Evolutionary conservation across 2,329 filamentous ascomycete genomes (phyloP), one percentile per base, ranked within the genome.

Genomic region (Daldinia sp.): DNA sequence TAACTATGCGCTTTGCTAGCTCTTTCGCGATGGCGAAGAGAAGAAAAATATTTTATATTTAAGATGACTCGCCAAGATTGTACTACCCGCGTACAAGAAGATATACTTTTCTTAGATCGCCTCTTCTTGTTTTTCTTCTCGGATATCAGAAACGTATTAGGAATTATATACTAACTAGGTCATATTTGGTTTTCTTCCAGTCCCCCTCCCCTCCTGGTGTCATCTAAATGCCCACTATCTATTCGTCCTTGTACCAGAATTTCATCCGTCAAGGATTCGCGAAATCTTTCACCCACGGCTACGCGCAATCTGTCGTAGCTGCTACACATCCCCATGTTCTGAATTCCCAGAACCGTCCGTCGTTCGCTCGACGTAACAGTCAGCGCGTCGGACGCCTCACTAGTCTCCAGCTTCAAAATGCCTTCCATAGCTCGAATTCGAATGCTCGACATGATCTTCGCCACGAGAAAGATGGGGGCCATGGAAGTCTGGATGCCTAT

Each of bases 261-360:
- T 93, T 98, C 87, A 93, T 97, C 89, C 95, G 96, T 87, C 93
- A 95, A 88, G 94, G 93, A 91, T 92, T 98, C 84, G 91, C 93
- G 79, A 98, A 98, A 86, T 94, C 94, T 78, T 92, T 98, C 82
- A 95, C 93, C 81, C 93, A 98, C 89, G 95, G 95, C 83, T 98
- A 98, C 88, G 94, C 94, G 76, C 95, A 98, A 82, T 97, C 94
- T 72, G 92, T 98, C 83, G 94, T 99, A 83, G 96, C 96, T 78
- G 95, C 94, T 77, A 93, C 93, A 72, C 94, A 97, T 72, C 88
- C 88, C 63, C 86, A 87, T 90, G 92, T 84, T 87, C 89, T 86
- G 88, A 93, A 90, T 87, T 90, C 84, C 79, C 93, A 89, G 80
- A 89, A 88, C 80, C 86, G 88, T 74, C 87, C 87, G 70, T 87